Evolutionary conservation across 495 filamentous ascomycete species (phyloP).

Genomic region (Astrocystis sublimbata): DNA sequence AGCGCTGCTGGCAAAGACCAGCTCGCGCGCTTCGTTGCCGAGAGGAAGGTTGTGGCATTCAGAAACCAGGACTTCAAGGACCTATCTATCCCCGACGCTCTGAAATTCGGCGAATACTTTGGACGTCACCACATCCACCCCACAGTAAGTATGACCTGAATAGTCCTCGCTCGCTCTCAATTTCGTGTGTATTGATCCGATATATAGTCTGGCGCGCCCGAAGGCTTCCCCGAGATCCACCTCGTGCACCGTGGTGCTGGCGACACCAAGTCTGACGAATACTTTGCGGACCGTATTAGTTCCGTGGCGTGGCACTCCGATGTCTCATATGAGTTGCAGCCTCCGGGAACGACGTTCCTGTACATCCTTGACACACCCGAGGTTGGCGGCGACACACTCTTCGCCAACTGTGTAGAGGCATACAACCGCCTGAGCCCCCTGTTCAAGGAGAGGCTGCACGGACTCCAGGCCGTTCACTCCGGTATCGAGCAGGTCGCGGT

Average conservation of each 20-base stretch:
- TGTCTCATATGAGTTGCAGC: conserved; percentile 79
- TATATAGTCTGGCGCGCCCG: conserved; percentile 60
- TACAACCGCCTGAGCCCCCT: conserved; percentile 74
- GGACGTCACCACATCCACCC: conserved; percentile 84
- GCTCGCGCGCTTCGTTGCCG: conserved; percentile 74
- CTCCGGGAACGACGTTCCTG: conserved; percentile 83
- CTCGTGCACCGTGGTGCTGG: conserved; percentile 73
- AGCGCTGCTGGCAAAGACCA: conserved; percentile 71
- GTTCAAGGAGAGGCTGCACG: conserved; percentile 72
- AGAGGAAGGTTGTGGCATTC: conserved; percentile 81
- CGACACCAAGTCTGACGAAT: conserved; percentile 56
- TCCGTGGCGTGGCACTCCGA: conserved; percentile 82
- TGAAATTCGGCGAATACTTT: conserved; percentile 76
- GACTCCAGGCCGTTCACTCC: conserved; percentile 74
- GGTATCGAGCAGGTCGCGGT: conserved; percentile 69
- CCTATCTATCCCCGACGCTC: conserved; percentile 66
- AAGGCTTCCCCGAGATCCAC: conserved; percentile 73
- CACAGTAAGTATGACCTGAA: conserved; percentile 37
- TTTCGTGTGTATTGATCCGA: neutral
- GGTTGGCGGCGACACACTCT: conserved; percentile 77
- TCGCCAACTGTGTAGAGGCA: conserved; percentile 70
- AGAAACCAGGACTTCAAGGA: conserved; percentile 76
- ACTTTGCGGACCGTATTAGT: conserved; percentile 64
- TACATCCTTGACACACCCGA: conserved; percentile 76
- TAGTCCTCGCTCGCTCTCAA: neutral